phyloP scores from a whole-genome alignment of 1,139 yeast species.

The Geotrichum restrictum region DNA sequence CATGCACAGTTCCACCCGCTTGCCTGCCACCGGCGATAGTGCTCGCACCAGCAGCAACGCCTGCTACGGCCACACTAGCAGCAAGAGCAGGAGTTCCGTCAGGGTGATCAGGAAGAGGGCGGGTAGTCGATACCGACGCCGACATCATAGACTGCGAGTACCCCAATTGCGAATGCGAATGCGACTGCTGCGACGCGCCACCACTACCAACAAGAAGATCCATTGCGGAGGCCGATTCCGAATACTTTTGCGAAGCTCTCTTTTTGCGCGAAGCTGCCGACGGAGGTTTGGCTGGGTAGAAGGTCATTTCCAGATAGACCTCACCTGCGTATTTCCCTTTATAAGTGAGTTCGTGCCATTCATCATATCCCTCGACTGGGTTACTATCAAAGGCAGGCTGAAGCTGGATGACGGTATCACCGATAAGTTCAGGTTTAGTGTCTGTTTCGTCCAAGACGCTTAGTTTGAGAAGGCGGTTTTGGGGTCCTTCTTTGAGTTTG shows the following conservation, averaged over 20 bases:
- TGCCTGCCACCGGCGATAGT: no score
- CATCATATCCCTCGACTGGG: constrained; percentile 74
- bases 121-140: no score
- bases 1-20: no score
- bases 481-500: constrained; percentile 47
- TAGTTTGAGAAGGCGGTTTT: constrained; percentile 55
- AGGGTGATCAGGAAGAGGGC: no score
- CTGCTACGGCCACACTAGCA: no score
- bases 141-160: constrained; percentile 2
- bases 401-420: constrained; percentile 75
- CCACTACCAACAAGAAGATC: no score
- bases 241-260: background rate
- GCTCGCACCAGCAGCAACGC: no score
- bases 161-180: background rate
- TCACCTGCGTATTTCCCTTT: constrained; percentile 82
- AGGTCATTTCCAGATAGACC: constrained; percentile 86
- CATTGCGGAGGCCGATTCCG: no score
- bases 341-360: constrained; percentile 71
- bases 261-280: background rate
- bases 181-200: background rate
- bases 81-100: background rate
- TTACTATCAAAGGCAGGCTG: constrained; percentile 59
- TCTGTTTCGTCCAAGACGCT: constrained; percentile 86
- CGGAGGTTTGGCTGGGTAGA: constrained; percentile 51
- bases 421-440: constrained; percentile 79